These are phyloP conservation scores for Silene uniflora DNA, from an alignment of 148 eudicot genomes.

Conservation along the genomic window DNA sequence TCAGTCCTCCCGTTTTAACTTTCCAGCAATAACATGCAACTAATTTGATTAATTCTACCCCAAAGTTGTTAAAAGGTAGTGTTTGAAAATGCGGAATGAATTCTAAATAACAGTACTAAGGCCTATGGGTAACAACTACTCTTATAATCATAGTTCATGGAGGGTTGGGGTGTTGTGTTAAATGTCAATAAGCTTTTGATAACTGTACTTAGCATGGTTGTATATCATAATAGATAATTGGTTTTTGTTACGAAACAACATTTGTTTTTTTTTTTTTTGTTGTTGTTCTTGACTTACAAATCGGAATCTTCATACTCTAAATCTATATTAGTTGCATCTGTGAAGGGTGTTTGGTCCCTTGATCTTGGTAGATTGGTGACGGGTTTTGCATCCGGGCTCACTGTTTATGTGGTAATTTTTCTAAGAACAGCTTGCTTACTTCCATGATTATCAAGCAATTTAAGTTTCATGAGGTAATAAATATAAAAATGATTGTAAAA, in stretches of 20 bases:
- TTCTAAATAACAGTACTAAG: too few species aligned
- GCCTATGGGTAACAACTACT: too few species aligned
- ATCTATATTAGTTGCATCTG: background rate
- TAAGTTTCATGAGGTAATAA: background rate
- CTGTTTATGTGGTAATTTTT: conserved; percentile 39
- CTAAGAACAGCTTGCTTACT: background rate
- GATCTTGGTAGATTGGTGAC: conserved; percentile 48
- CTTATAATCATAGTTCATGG: too few species aligned
- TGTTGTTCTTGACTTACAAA: background rate
- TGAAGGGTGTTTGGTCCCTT: conserved; percentile 50
- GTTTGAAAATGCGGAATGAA: too few species aligned
- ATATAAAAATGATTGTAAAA: background rate
- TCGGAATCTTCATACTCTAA: background rate
- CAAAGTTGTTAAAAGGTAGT: too few species aligned
- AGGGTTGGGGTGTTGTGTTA: too few species aligned
- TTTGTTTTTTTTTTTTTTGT: background rate
- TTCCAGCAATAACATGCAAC: too few species aligned
- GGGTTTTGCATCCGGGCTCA: conserved; percentile 43
- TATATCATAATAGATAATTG: background rate
- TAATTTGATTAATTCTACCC: too few species aligned
- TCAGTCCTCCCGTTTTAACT: background rate
- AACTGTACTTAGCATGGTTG: too few species aligned
- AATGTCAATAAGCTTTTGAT: too few species aligned
- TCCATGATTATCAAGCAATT: background rate
- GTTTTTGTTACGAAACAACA: background rate